Percentiles rank a stretch among this genome's conserved stretches.
phyloP scores from a whole-genome alignment of 1,284 basidiomycete genomes.

The Fistulina hepatica region DNA sequence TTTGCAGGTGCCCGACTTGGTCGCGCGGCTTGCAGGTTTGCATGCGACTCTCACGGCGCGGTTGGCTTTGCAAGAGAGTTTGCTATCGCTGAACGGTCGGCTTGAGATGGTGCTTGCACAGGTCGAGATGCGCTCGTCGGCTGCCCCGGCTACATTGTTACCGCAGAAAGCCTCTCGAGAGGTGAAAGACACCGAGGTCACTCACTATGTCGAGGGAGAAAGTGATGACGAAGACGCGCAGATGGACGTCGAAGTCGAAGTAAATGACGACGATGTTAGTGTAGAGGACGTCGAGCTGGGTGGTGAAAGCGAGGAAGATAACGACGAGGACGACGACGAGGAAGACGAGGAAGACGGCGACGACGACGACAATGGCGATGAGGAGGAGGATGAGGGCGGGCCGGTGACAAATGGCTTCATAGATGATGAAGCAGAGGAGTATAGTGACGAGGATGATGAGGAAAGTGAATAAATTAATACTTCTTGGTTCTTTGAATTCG shows the following conservation, averaged over 20 bases:
- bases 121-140: slow-evolving; percentile 73
- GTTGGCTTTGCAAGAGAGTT: slow-evolving; percentile 73
- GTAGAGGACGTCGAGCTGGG: slow-evolving; percentile 60
- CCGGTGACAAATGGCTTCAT: slow-evolving; percentile 1
- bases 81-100: slow-evolving; percentile 80
- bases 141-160: slow-evolving; percentile 43
- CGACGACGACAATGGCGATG: background rate
- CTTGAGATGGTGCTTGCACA: slow-evolving; percentile 92
- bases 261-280: slow-evolving; percentile 54
- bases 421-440: slow-evolving; percentile 1
- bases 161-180: slow-evolving; percentile 22
- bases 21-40: slow-evolving; percentile 72
- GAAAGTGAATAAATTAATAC: background rate
- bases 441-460: slow-evolving; percentile 1
- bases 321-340: slow-evolving; percentile 40
- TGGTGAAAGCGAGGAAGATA: slow-evolving; percentile 34
- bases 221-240: slow-evolving; percentile 51
- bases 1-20: slow-evolving; percentile 71
- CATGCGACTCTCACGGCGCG: slow-evolving; percentile 78
- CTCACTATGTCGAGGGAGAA: slow-evolving; percentile 67
- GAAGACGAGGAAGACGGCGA: slow-evolving; percentile 5
- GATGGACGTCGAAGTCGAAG: slow-evolving; percentile 56
- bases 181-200: slow-evolving; percentile 24
- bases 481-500: too few relatives aligned
- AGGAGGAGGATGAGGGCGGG: background rate